Evolutionary conservation across 306 rosid genomes (phyloP), one percentile per base, ranked within the genome.

Genomic region (Senna siamea): DNA sequence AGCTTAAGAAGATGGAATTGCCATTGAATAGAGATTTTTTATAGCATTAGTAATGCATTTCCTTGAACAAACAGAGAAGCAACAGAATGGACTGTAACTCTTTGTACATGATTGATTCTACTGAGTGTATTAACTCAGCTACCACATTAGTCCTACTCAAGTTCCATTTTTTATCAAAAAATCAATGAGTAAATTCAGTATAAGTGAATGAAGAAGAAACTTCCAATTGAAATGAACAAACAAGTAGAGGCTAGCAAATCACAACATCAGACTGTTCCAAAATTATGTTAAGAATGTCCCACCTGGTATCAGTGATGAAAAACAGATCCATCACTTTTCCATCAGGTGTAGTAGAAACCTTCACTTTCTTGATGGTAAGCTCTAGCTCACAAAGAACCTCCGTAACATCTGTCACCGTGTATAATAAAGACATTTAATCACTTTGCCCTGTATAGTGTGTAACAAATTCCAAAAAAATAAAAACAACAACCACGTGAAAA

Each of bases 261-360:
- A 26, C n/a, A n/a, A n/a, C n/a, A n/a, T n/a, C n/a, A 26, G 2
- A 26, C 30, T 26, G 30, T 26, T 26, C 30, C 30, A 26, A 26
- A 26, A 26, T 26, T 26, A 26, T 26, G 30, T 26, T 26, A 26
- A 26, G 30, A 3, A 79, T 34, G 55, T 35, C 23, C 23, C 72
- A 94, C 99, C 99, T 94, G 63, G 90, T 78, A 52, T 94, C 99
- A 18, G 95, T 85, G 88, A 94, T 77, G 90, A 92, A 88, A 86
- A 94, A 94, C 72, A 94, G 81, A 80, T 94, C 89, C 86, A 94
- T 79, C 77, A 92, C 96, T 92, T 72, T 89, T 38, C 93, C 99
- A 69, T 94, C 99, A 0, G 99, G 99, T 20, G 97, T 94, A 15
- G 97, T 94, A 58, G 99, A 94, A 10, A 94, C 95, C 84, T 94